phyloP scores from a whole-genome alignment of 73 alveolate genomes.

The Tetrahymena thermophila region DNA sequence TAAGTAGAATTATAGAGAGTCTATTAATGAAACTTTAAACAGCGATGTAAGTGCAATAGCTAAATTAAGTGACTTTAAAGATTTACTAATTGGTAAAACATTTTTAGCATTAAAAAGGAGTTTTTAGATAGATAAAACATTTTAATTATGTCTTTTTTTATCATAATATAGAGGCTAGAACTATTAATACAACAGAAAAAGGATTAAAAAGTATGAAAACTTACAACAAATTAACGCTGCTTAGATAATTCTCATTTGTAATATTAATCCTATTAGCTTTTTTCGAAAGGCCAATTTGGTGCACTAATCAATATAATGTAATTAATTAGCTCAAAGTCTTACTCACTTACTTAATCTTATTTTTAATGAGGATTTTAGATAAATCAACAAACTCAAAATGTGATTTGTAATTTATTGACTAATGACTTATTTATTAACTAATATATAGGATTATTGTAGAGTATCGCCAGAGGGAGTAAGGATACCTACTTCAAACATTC shows the following conservation, averaged over 20 bases:
- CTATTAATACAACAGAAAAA: not conserved
- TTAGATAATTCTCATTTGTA: not conserved
- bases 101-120: not conserved
- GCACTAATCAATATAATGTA: not conserved
- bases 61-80: not conserved
- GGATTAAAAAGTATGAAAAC: not conserved
- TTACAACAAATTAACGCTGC: not conserved
- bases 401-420: too few relatives aligned
- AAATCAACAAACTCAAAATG: not conserved
- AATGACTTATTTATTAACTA: too few relatives aligned
- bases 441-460: not conserved
- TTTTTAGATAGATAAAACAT: too few relatives aligned
- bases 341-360: too few relatives aligned
- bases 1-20: not conserved
- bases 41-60: not conserved
- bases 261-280: not conserved
- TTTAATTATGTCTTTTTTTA: not conserved
- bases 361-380: not conserved
- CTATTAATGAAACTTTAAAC: not conserved
- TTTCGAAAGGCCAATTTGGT: not conserved
- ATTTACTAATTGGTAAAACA: not conserved
- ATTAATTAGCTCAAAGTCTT: too few relatives aligned
- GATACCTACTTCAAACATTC: not conserved
- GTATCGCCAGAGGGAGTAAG: not conserved
- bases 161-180: not conserved